Evolutionary conservation across 108 stramenopile species (phyloP).

Genomic region (Schizochytrium sp.): DNA sequence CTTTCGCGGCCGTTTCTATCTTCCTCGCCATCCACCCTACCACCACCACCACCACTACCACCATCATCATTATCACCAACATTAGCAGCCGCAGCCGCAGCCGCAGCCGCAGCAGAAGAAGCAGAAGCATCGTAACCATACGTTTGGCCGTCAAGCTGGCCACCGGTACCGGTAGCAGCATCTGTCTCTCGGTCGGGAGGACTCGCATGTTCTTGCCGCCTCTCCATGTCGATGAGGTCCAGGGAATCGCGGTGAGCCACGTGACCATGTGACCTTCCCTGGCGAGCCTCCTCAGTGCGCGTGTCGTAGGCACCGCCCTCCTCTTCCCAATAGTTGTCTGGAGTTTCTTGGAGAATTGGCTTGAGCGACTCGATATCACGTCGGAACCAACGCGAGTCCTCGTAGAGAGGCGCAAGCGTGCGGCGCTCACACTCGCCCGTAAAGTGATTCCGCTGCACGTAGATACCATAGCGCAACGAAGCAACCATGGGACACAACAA

Average conservation of each 20-base stretch:
- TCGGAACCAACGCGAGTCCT: neutral
- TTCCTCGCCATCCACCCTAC: neutral
- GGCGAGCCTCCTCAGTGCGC: neutral
- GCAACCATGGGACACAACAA: neutral
- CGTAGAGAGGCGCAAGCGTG: constrained; percentile 4
- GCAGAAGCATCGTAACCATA: too few species aligned
- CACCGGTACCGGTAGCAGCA: too few species aligned
- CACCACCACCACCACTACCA: neutral
- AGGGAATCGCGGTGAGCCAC: neutral
- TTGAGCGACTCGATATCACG: neutral
- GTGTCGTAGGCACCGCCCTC: neutral
- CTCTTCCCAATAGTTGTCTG: neutral
- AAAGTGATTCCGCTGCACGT: neutral
- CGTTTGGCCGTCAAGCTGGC: too few species aligned
- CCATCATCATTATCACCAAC: neutral
- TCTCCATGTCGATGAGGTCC: neutral
- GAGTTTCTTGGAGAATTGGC: neutral
- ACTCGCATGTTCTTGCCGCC: neutral
- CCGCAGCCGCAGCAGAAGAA: too few species aligned
- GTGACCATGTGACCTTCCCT: neutral
- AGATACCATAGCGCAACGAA: neutral
- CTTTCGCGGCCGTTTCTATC: neutral
- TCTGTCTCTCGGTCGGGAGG: neutral
- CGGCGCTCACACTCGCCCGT: constrained; percentile 1
- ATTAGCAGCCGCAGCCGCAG: too few species aligned